phyloP scores from a whole-genome alignment of 2,329 filamentous ascomycete species.

The Aspergillus proliferans region DNA sequence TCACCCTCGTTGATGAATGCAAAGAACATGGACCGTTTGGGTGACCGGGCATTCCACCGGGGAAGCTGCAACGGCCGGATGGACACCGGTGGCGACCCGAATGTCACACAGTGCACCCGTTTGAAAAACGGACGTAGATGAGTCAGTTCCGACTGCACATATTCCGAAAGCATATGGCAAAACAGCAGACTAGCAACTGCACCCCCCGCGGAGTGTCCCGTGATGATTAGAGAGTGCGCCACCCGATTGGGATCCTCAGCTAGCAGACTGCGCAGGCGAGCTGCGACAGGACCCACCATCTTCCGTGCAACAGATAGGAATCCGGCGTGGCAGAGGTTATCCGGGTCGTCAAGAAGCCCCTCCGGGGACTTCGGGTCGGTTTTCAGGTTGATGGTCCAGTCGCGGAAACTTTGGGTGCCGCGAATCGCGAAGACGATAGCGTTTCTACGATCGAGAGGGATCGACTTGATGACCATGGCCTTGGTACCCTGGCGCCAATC shows the following conservation, averaged over 20 bases:
- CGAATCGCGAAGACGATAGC: constrained; percentile 79
- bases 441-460: constrained; percentile 70
- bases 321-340: constrained; percentile 73
- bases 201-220: constrained; percentile 79
- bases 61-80: constrained; percentile 61
- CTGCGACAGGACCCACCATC: constrained; percentile 68
- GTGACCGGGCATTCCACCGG: constrained; percentile 44
- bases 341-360: constrained; percentile 69
- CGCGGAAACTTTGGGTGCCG: constrained; percentile 71
- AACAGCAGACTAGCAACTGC: constrained; percentile 76
- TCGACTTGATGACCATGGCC: constrained; percentile 76
- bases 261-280: constrained; percentile 62
- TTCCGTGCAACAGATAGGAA: constrained; percentile 69
- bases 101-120: constrained; percentile 75
- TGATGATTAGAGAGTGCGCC: constrained; percentile 68
- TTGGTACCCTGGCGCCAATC: constrained; percentile 71
- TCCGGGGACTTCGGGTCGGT: constrained; percentile 59
- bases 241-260: constrained; percentile 64
- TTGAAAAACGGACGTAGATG: constrained; percentile 65
- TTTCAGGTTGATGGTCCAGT: constrained; percentile 80
- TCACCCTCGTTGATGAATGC: constrained; percentile 83
- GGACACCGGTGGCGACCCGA: constrained; percentile 74
- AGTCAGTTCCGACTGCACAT: constrained; percentile 59
- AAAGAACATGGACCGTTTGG: constrained; percentile 58
- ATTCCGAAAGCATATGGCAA: constrained; percentile 65